These are phyloP conservation scores for Helminthosporium solani DNA, from an alignment of 2,329 filamentous ascomycete species.

Conservation along the genomic window DNA sequence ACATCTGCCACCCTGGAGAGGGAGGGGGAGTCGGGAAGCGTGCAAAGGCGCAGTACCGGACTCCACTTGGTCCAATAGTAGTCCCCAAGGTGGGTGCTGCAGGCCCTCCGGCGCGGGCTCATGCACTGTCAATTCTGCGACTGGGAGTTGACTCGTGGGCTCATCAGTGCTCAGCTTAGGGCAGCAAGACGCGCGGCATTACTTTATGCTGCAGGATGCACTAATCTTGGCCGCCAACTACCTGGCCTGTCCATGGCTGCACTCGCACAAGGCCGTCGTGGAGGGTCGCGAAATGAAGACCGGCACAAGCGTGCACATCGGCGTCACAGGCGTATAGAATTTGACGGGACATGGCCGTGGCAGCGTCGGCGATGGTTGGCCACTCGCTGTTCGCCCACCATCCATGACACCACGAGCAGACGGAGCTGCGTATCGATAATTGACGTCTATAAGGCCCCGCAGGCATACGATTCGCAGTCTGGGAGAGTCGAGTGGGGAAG, in stretches of 20 bases:
- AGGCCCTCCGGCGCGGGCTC: constrained; percentile 35
- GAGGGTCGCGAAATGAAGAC: constrained; percentile 39
- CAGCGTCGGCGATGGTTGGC: constrained; percentile 17
- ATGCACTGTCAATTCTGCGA: constrained; percentile 36
- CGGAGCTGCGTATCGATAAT: constrained; percentile 21
- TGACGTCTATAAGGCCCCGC: constrained; percentile 1
- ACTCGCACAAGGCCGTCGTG: constrained; percentile 11
- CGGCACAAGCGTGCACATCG: constrained; percentile 29
- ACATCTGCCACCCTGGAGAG: constrained; percentile 15
- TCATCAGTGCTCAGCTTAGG: constrained; percentile 26
- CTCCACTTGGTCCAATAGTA: constrained; percentile 38
- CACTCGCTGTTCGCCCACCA: constrained; percentile 10
- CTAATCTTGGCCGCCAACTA: constrained; percentile 37
- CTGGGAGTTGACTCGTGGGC: constrained; percentile 38
- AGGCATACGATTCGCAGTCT: constrained; percentile 16
- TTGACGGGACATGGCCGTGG: constrained; percentile 16
- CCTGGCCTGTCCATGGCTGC: constrained; percentile 30
- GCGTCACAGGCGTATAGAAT: constrained; percentile 17
- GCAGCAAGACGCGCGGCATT: constrained; percentile 42
- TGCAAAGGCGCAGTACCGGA: constrained; percentile 40
- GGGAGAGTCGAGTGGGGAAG: constrained; percentile 23
- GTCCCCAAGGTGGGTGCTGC: constrained; percentile 31
- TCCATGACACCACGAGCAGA: constrained; percentile 5
- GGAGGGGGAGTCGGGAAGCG: constrained; percentile 32
- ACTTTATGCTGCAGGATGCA: constrained; percentile 39